These are phyloP conservation scores for Malassezia slooffiae DNA, from an alignment of 1,284 basidiomycete genomes.

Conservation along the genomic window DNA sequence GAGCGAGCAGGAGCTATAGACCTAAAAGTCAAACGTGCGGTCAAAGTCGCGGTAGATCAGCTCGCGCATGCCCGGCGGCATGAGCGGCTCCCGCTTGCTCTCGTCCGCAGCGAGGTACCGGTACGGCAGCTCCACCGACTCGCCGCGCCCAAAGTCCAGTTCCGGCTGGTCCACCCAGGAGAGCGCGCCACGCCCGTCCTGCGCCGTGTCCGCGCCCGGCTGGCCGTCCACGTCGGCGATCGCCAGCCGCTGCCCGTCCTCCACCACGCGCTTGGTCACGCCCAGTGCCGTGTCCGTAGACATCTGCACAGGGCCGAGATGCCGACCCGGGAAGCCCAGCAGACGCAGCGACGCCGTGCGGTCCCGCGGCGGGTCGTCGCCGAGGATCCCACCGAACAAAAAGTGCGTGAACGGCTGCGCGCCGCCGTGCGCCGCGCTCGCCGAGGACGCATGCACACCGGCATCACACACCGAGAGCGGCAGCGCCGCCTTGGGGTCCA, in stretches of 20 bases:
- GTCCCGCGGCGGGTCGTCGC: constrained; percentile 81
- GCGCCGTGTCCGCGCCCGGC: constrained; percentile 8
- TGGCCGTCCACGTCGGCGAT: constrained; percentile 11
- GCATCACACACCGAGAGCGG: constrained; percentile 30
- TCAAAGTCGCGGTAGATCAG: constrained; percentile 16
- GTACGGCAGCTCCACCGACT: constrained; percentile 24
- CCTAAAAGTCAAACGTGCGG: constrained; percentile 13
- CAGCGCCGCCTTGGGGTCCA: constrained; percentile 35
- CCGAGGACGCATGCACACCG: constrained; percentile 8
- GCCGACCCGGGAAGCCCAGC: constrained; percentile 63
- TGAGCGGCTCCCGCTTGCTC: constrained; percentile 4
- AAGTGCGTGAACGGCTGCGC: constrained; percentile 44
- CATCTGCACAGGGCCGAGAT: constrained; percentile 65
- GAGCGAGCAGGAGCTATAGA: constrained; percentile 14
- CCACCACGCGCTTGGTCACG: constrained; percentile 75
- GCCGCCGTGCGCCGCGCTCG: not conserved
- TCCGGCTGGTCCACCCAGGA: constrained; percentile 39
- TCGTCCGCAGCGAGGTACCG: constrained; percentile 10
- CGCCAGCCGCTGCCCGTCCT: constrained; percentile 52
- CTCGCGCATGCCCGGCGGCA: constrained; percentile 15
- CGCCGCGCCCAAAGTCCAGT: constrained; percentile 34
- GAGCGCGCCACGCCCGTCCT: constrained; percentile 12
- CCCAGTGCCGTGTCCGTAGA: constrained; percentile 94
- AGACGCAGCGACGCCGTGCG: constrained; percentile 69
- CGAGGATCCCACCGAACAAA: constrained; percentile 50